These are phyloP conservation scores for Trichoderma gamsii DNA, from an alignment of 495 filamentous ascomycete species.

Conservation along the genomic window DNA sequence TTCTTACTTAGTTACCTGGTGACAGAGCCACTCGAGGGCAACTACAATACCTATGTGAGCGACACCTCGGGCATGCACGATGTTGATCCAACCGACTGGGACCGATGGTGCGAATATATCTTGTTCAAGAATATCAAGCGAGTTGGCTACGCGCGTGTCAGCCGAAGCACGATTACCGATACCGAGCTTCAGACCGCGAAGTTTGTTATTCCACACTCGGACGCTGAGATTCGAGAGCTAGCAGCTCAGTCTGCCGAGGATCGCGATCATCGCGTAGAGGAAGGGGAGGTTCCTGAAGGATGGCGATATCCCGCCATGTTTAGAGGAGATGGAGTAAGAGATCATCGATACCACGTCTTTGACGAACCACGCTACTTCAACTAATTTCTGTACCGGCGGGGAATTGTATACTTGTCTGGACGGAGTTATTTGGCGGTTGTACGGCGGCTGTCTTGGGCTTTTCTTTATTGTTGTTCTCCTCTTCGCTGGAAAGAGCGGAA, in stretches of 20 bases:
- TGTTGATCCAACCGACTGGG: slow-evolving; percentile 90
- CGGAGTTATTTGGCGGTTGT: slow-evolving; percentile 9
- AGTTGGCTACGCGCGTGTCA: slow-evolving; percentile 85
- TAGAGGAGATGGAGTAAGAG: slow-evolving; percentile 77
- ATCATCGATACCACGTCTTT: slow-evolving; percentile 94
- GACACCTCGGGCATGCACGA: slow-evolving; percentile 86
- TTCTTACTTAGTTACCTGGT: slow-evolving; percentile 91
- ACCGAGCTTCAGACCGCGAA: slow-evolving; percentile 97
- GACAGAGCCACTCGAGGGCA: slow-evolving; percentile 81
- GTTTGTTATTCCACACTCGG: slow-evolving; percentile 74
- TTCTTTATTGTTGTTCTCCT: neutral
- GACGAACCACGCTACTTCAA: slow-evolving; percentile 76
- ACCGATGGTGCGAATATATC: slow-evolving; percentile 99
- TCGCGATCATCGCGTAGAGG: slow-evolving; percentile 41
- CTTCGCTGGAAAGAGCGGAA: neutral
- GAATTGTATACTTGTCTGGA: slow-evolving; percentile 4
- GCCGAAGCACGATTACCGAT: slow-evolving; percentile 86
- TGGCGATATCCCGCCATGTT: slow-evolving; percentile 85
- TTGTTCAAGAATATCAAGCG: slow-evolving; percentile 85
- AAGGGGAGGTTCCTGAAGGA: slow-evolving; percentile 65
- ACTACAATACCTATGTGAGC: slow-evolving; percentile 95
- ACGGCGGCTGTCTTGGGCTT: neutral
- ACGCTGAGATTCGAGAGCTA: slow-evolving; percentile 49
- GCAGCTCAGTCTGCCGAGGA: slow-evolving; percentile 26
- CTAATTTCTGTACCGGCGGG: slow-evolving; percentile 18